These are phyloP conservation scores for Poa pratensis DNA, from an alignment of 176 grass and related monocot species.

Conservation along the genomic window DNA sequence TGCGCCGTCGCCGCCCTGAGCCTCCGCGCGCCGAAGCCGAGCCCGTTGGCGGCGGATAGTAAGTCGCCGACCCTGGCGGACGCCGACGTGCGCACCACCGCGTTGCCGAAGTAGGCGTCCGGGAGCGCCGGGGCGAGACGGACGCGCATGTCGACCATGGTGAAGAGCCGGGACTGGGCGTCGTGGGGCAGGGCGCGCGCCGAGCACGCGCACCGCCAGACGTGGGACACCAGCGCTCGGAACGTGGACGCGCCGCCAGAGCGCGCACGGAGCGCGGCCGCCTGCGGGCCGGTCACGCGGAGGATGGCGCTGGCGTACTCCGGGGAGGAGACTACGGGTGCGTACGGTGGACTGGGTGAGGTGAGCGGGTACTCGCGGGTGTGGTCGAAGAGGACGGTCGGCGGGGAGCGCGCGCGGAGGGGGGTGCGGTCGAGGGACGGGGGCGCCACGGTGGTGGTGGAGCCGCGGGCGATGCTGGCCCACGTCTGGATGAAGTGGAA, in stretches of 20 bases:
- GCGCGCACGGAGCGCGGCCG: slow-evolving; percentile 33
- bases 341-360: background rate
- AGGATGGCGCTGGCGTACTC: slow-evolving; percentile 48
- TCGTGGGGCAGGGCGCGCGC: slow-evolving; percentile 42
- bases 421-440: slow-evolving; percentile 59
- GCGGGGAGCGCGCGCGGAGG: slow-evolving; percentile 37
- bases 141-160: slow-evolving; percentile 54
- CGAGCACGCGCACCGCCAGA: slow-evolving; percentile 62
- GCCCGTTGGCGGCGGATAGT: background rate
- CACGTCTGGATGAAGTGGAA: slow-evolving; percentile 66
- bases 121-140: slow-evolving; percentile 53
- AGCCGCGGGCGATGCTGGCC: slow-evolving; percentile 49
- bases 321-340: background rate
- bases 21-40: slow-evolving; percentile 16
- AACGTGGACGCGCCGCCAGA: slow-evolving; percentile 44
- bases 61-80: slow-evolving; percentile 48
- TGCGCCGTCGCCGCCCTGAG: slow-evolving; percentile 40
- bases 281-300: slow-evolving; percentile 41
- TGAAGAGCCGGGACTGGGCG: slow-evolving; percentile 48
- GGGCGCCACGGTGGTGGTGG: background rate
- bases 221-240: slow-evolving; percentile 47
- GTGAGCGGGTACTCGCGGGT: slow-evolving; percentile 41
- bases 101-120: slow-evolving; percentile 58
- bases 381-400: slow-evolving; percentile 42
- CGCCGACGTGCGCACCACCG: slow-evolving; percentile 43